phyloP scores from a whole-genome alignment of 1,284 basidiomycete species.

The Wolfiporia cocos region DNA sequence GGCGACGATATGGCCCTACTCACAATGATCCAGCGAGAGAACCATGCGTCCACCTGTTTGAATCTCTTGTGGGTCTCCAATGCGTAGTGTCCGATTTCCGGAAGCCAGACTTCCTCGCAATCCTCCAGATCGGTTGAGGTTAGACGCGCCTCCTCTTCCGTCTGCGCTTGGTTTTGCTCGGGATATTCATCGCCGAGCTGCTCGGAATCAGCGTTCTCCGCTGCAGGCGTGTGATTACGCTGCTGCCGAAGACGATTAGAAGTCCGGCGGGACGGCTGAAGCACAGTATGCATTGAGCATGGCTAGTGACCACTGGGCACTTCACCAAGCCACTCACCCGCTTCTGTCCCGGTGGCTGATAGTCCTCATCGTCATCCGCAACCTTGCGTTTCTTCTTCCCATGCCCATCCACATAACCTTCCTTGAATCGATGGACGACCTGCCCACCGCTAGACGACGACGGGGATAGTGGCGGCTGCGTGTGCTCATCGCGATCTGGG shows the following conservation, averaged over 20 bases:
- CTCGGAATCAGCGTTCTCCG: conserved; percentile 29
- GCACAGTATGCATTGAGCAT: too few relatives aligned
- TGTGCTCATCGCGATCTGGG: conserved; percentile 22
- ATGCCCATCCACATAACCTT: conserved; percentile 33
- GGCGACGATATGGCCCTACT: conserved; percentile 18
- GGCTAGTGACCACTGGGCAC: too few relatives aligned
- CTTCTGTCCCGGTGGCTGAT: conserved; percentile 44
- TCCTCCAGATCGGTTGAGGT: conserved; percentile 74
- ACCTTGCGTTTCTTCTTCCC: conserved; percentile 49
- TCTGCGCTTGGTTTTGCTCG: conserved; percentile 39
- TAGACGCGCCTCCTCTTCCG: conserved; percentile 42
- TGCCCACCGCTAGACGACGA: conserved; percentile 21
- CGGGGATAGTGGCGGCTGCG: conserved; percentile 23
- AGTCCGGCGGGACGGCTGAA: conserved; percentile 34
- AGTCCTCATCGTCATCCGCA: conserved; percentile 46
- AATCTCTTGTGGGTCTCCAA: conserved; percentile 66
- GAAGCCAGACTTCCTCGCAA: conserved; percentile 67
- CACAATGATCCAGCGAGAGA: conserved; percentile 58
- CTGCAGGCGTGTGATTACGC: conserved; percentile 29
- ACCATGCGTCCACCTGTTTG: conserved; percentile 65
- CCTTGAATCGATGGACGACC: conserved; percentile 24
- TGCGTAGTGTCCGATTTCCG: conserved; percentile 60
- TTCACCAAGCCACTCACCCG: conserved; percentile 53
- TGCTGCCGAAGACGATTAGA: conserved; percentile 35
- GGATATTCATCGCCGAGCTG: conserved; percentile 24